Evolutionary conservation across 345 rosid genomes (phyloP).

Genomic region (Populus nigra): DNA sequence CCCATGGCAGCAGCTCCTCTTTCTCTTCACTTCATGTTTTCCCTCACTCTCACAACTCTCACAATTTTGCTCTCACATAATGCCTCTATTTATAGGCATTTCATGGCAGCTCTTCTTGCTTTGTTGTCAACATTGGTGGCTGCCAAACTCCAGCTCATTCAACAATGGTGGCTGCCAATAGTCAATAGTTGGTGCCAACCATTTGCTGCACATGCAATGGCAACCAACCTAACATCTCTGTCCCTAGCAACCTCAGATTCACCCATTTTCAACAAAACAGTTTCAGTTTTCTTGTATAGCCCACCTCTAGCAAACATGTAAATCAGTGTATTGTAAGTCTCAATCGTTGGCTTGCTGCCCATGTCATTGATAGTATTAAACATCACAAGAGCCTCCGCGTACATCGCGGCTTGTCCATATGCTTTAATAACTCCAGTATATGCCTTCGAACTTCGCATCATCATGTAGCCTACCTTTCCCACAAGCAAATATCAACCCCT

Average conservation of each 20-base stretch:
- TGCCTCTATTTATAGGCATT: too few species aligned
- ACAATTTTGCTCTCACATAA: too few species aligned
- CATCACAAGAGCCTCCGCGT: constrained; percentile 83
- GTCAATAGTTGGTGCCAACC: too few species aligned
- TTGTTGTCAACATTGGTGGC: too few species aligned
- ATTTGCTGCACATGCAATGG: too few species aligned
- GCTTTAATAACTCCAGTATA: constrained; percentile 85
- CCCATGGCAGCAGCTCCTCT: too few species aligned
- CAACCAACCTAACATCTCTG: too few species aligned
- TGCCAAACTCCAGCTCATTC: too few species aligned
- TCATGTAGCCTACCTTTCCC: constrained; percentile 90
- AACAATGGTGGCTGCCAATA: too few species aligned
- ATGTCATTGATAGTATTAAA: constrained; percentile 87
- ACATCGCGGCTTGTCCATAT: constrained; percentile 84
- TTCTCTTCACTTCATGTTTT: too few species aligned
- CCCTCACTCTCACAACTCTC: too few species aligned
- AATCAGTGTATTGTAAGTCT: constrained; percentile 78
- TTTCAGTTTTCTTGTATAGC: constrained; percentile 67
- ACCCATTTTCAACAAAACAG: constrained; percentile 57
- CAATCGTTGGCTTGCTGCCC: constrained; percentile 69
- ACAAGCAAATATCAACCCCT: constrained; percentile 82
- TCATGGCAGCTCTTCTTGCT: too few species aligned
- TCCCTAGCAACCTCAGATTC: constrained; percentile 62
- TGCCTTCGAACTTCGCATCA: constrained; percentile 78
- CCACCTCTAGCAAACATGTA: constrained; percentile 88